Percentiles rank a stretch among this genome's conserved stretches.
Evolutionary conservation across 2,329 filamentous ascomycete species (phyloP).

Genomic region (Exutisphaerella laricina): DNA sequence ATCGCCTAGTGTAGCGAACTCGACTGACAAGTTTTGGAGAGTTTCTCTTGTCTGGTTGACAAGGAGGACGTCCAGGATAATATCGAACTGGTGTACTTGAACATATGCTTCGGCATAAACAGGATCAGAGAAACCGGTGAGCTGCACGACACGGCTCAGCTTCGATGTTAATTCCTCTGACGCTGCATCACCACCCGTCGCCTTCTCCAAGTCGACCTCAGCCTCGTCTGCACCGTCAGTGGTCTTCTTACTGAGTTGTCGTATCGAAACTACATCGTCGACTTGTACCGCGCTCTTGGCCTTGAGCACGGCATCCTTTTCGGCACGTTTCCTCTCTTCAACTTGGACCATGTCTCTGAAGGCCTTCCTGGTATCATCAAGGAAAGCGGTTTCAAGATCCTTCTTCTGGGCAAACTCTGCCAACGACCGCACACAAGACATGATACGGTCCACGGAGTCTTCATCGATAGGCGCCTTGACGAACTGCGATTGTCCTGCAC

Average conservation of each 20-base stretch:
- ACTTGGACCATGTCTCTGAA: conserved; percentile 97
- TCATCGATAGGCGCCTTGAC: conserved; percentile 97
- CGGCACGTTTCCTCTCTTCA: conserved; percentile 96
- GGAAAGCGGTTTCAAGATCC: conserved; percentile 84
- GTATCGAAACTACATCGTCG: conserved; percentile 87
- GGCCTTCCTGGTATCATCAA: conserved; percentile 90
- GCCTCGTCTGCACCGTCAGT: conserved; percentile 75
- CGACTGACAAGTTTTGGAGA: conserved; percentile 91
- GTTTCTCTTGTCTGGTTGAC: conserved; percentile 98
- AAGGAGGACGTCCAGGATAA: conserved; percentile 89
- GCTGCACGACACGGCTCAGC: conserved; percentile 89
- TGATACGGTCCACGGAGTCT: conserved; percentile 96
- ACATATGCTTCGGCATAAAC: conserved; percentile 99
- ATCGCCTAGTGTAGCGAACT: conserved; percentile 97
- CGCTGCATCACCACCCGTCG: conserved; percentile 80
- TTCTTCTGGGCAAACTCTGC: conserved; percentile 86
- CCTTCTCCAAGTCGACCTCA: conserved; percentile 84
- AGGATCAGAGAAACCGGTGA: conserved; percentile 96
- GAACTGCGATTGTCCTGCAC: conserved; percentile 97
- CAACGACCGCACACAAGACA: conserved; percentile 91
- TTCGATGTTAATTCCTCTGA: conserved; percentile 88
- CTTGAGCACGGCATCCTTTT: conserved; percentile 85
- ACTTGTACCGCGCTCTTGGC: conserved; percentile 92
- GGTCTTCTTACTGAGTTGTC: conserved; percentile 90
- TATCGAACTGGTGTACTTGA: conserved; percentile 98